These are phyloP conservation scores for Schizosaccharomyces osmophilus DNA, from an alignment of 805 yeast genomes.

Conservation along the genomic window DNA sequence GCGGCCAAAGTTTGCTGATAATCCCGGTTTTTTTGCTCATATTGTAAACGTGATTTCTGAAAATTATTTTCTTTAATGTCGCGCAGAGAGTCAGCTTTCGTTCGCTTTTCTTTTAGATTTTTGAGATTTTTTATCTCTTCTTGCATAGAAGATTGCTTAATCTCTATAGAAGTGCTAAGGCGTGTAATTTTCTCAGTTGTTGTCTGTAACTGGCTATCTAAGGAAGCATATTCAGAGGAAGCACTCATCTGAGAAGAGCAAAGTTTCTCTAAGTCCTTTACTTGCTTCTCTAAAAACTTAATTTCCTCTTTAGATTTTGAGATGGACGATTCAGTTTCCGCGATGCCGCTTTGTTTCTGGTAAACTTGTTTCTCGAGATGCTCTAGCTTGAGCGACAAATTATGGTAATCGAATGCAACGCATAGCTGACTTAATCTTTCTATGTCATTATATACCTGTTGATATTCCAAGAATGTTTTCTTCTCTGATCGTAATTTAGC, in stretches of 20 bases:
- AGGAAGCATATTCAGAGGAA: constrained; percentile 32
- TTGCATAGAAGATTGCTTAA: constrained; percentile 28
- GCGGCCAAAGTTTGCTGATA: constrained; percentile 12
- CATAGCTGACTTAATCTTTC: constrained; percentile 53
- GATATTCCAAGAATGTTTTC: constrained; percentile 60
- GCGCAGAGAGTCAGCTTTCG: constrained; percentile 12
- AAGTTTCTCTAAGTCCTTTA: constrained; percentile 26
- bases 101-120: constrained; percentile 15
- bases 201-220: constrained; percentile 33
- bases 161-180: constrained; percentile 34
- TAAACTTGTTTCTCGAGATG: neutral
- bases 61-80: constrained; percentile 13
- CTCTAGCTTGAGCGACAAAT: constrained; percentile 9
- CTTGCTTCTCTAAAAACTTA: constrained; percentile 31
- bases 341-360: neutral
- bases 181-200: constrained; percentile 43
- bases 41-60: constrained; percentile 21
- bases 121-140: constrained; percentile 25
- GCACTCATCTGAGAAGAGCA: constrained; percentile 34
- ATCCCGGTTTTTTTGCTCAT: constrained; percentile 20
- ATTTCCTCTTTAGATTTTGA: constrained; percentile 23
- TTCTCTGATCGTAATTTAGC: constrained; percentile 62
- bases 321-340: constrained; percentile 20
- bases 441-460: constrained; percentile 55
- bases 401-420: constrained; percentile 47